Evolutionary conservation across 495 filamentous ascomycete species (phyloP).

Genomic region (Clohesyomyces aquaticus): DNA sequence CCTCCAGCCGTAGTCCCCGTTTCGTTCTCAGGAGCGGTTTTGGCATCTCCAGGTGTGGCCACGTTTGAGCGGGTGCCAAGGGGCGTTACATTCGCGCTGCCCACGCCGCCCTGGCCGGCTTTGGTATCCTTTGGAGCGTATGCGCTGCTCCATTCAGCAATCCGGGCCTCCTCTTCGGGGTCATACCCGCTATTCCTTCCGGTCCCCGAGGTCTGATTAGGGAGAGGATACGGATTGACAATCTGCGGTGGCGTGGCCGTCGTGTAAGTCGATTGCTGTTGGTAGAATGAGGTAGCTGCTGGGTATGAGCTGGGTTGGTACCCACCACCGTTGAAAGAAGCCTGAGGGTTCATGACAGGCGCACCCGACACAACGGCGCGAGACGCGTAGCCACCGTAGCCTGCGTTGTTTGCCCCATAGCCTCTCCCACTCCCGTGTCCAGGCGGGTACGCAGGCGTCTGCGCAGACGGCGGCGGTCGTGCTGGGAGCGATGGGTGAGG

Average conservation of each 20-base stretch:
- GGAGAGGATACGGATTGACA: slow-evolving; percentile 49
- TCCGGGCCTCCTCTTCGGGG: slow-evolving; percentile 87
- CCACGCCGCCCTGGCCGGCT: slow-evolving; percentile 40
- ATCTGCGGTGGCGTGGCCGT: slow-evolving; percentile 52
- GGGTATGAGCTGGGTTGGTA: slow-evolving; percentile 27
- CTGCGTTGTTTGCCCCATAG: slow-evolving; percentile 46
- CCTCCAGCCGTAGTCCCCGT: slow-evolving; percentile 28
- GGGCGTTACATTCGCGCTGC: slow-evolving; percentile 34
- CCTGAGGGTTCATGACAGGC: slow-evolving; percentile 26
- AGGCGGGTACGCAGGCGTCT: slow-evolving; percentile 62
- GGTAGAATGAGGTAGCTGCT: slow-evolving; percentile 31
- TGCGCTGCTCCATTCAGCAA: slow-evolving; percentile 95
- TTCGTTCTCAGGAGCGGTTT: slow-evolving; percentile 51
- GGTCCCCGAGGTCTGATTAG: background rate
- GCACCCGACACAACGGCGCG: slow-evolving; percentile 57
- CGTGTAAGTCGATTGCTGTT: slow-evolving; percentile 40
- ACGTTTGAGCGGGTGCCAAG: slow-evolving; percentile 6
- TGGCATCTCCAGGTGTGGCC: slow-evolving; percentile 39
- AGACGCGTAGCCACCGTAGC: slow-evolving; percentile 64
- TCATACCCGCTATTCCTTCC: slow-evolving; percentile 54
- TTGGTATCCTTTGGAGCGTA: slow-evolving; percentile 68
- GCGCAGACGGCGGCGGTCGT: slow-evolving; percentile 72
- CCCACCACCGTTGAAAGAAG: slow-evolving; percentile 31
- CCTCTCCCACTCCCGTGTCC: slow-evolving; percentile 26
- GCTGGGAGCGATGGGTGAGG: slow-evolving; percentile 76